Conservation (phyloP, 495 filamentous ascomycete species). For the Xylaria bambusicola region DNA sequence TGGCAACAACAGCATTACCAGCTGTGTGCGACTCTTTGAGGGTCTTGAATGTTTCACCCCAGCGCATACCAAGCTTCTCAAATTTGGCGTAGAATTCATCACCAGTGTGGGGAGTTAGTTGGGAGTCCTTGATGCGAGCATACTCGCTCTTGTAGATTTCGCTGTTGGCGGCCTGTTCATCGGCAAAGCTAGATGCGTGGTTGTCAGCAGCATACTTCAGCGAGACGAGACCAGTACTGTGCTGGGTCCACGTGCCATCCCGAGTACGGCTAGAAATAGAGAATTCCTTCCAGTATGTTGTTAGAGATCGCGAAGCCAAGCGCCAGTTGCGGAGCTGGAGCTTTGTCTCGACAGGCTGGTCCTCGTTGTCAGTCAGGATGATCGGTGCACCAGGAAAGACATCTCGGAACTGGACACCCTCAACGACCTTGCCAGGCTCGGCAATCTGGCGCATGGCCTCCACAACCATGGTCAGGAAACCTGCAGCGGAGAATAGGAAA, state of each 20-base stretch:
- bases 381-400: conserved; percentile 39
- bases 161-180: conserved; percentile 23
- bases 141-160: conserved; percentile 26
- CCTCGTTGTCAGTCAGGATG: conserved; percentile 33
- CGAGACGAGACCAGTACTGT: conserved; percentile 37
- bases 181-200: conserved; percentile 18
- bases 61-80: conserved; percentile 34
- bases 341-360: conserved; percentile 42
- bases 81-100: conserved; percentile 30
- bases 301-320: conserved; percentile 26
- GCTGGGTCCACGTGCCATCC: conserved; percentile 32
- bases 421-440: conserved; percentile 25
- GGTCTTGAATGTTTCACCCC: conserved; percentile 31
- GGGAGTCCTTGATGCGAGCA: conserved; percentile 19
- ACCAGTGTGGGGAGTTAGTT: conserved; percentile 18
- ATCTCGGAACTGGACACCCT: conserved; percentile 28
- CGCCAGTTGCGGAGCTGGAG: conserved; percentile 35
- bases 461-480: conserved; percentile 48
- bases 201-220: conserved; percentile 25
- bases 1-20: conserved; percentile 24
- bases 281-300: conserved; percentile 34
- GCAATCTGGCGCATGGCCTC: conserved; percentile 50
- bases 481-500: conserved; percentile 49
- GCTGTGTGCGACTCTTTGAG: conserved; percentile 24
- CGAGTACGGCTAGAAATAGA: conserved; percentile 26